Evolutionary conservation across 2,329 filamentous ascomycete species (phyloP), one percentile per base, ranked within the genome.

Genomic region (Cladosporium sp.): DNA sequence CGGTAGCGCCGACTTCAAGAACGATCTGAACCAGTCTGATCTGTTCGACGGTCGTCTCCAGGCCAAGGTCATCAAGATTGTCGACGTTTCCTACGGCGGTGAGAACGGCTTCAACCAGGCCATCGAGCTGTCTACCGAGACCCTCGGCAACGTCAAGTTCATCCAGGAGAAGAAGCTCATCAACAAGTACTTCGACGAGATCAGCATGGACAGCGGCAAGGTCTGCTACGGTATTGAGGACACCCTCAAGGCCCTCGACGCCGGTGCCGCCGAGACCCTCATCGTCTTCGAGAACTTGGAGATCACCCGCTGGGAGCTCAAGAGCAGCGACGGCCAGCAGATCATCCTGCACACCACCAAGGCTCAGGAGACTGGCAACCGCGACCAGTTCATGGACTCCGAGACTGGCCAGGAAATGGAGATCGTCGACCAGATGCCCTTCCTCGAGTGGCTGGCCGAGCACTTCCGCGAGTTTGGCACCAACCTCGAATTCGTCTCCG

Each of bases 131-230:
- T 86, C 93, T 22, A 83, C 90, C 7, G 95, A 98, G 78, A 98
- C 93, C 7, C 82, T 98, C 44, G 88, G 91, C 74, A 98, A 97
- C 70, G 93, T 98, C 81, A 98, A 98, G 77, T 98, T 98, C 72
- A 96, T 98, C 71, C 93, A 98, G 75, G 93, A 98, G 81, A 98
- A 98, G 86, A 98, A 96, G 78, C 84, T 98, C 58, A 98, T 98
- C 68, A 92, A 92, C 71, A 90, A 88, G 70, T 98, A 98, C 79
- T 98, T 98, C 66, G 91, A 98, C 71, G 92, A 98, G 74, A 97
- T 98, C 67, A 95, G 89, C 71, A 90, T 95, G 74, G 93, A 98
- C 69, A 95, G 87, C 49, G 93, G 93, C 63, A 93, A 90, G 69
- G 85, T 98, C 62, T 98, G 93, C 79, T 98, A 98, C 72, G 90